These are phyloP conservation scores for Lactarius hengduanensis DNA, from an alignment of 768 basidiomycete species.

Conservation along the genomic window DNA sequence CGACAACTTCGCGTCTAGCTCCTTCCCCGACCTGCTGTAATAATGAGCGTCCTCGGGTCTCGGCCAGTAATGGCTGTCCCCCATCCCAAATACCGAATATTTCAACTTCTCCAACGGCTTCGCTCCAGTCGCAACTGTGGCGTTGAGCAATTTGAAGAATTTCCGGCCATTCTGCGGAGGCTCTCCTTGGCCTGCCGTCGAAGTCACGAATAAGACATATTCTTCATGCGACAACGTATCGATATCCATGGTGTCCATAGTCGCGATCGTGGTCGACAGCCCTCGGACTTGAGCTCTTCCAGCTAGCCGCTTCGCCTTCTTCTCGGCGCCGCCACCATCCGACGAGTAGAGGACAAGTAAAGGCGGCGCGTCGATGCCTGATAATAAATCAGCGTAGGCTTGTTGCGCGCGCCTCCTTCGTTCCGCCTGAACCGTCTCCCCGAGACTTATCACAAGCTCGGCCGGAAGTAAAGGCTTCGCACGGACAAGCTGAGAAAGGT, in stretches of 20 bases:
- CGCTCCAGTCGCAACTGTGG: conserved; percentile 56
- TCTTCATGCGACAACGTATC: conserved; percentile 62
- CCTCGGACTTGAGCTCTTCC: conserved; percentile 86
- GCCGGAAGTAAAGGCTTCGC: conserved; percentile 77
- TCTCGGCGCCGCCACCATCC: conserved; percentile 93
- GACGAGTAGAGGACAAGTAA: conserved; percentile 88
- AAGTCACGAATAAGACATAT: conserved; percentile 84
- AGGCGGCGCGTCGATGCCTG: conserved; percentile 84
- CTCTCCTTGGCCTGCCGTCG: conserved; percentile 95
- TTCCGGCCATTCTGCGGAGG: conserved; percentile 94
- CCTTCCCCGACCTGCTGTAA: conserved; percentile 96
- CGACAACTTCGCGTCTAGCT: conserved; percentile 78
- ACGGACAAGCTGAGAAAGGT: conserved; percentile 88
- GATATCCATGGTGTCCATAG: conserved; percentile 78
- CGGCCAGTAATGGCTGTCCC: conserved; percentile 99
- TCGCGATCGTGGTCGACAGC: conserved; percentile 67
- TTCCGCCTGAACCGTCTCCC: conserved; percentile 80
- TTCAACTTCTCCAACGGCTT: conserved; percentile 61
- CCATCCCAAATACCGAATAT: conserved; percentile 89
- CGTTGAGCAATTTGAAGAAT: conserved; percentile 83
- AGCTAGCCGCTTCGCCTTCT: conserved; percentile 85
- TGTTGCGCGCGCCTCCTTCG: conserved; percentile 78
- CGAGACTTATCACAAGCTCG: conserved; percentile 80
- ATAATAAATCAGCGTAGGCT: conserved; percentile 80
- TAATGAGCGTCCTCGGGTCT: conserved; percentile 95